Evolutionary conservation across 2,329 filamentous ascomycete species (phyloP).

Genomic region (Sarocladium brachiariae): DNA sequence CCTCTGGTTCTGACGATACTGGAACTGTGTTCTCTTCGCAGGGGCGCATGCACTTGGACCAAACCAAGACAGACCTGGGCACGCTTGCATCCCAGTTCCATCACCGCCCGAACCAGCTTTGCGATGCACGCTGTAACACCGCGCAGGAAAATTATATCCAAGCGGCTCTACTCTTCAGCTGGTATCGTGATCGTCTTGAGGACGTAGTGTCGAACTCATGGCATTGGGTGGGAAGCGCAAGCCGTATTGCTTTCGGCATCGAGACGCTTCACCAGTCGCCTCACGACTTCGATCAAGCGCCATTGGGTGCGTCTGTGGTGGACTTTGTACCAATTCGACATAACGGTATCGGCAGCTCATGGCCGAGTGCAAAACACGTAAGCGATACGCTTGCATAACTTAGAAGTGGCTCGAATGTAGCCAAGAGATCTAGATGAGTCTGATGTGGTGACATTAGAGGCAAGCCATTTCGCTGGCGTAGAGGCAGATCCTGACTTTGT

Average conservation of each 20-base stretch:
- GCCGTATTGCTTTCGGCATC: conserved; percentile 41
- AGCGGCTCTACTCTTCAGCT: conserved; percentile 45
- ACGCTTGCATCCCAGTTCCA: conserved; percentile 39
- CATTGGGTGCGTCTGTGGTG: conserved; percentile 34
- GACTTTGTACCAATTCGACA: conserved; percentile 33
- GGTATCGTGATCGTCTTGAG: conserved; percentile 49
- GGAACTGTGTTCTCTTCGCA: conserved; percentile 42
- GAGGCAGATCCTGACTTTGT: conserved; percentile 35
- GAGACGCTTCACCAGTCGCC: conserved; percentile 23
- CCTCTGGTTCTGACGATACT: no score
- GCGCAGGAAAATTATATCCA: conserved; percentile 48
- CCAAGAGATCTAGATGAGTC: conserved; percentile 40
- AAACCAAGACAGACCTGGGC: conserved; percentile 33
- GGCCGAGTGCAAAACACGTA: conserved; percentile 44
- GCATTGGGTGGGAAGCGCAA: conserved; percentile 46
- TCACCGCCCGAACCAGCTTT: conserved; percentile 43
- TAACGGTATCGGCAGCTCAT: conserved; percentile 31
- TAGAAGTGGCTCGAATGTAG: neutral
- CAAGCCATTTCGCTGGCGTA: conserved; percentile 36
- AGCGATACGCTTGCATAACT: no score
- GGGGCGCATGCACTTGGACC: conserved; percentile 40
- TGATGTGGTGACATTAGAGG: conserved; percentile 37
- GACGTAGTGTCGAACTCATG: conserved; percentile 47
- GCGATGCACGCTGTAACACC: conserved; percentile 45
- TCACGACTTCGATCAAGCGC: conserved; percentile 25